Conservation (phyloP, 148 eudicot species). For the Silene latifolia region DNA sequence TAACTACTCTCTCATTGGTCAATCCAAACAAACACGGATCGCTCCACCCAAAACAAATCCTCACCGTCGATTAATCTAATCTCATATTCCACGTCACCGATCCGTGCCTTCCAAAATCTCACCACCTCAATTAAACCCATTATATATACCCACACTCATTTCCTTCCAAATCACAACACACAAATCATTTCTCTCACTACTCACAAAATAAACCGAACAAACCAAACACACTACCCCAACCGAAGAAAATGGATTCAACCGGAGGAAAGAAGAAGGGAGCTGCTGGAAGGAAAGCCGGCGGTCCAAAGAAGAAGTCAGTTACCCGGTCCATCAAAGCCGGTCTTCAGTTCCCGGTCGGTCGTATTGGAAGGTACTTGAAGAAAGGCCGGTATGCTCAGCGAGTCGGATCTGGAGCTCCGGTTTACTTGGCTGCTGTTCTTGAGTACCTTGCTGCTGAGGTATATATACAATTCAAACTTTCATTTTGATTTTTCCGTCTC, state of each 20-base stretch:
- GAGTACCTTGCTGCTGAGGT: slow-evolving; percentile 30
- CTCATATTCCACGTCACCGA: slow-evolving; percentile 6
- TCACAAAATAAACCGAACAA: neutral
- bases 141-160: neutral
- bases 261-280: slow-evolving; percentile 27
- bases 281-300: slow-evolving; percentile 27
- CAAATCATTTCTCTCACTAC: neutral
- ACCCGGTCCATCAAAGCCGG: slow-evolving; percentile 23
- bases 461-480: too few relatives aligned
- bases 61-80: neutral
- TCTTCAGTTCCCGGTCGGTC: slow-evolving; percentile 25
- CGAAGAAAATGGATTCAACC: slow-evolving; percentile 14
- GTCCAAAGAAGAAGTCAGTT: slow-evolving; percentile 30
- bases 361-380: slow-evolving; percentile 28
- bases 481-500: too few relatives aligned
- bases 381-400: slow-evolving; percentile 31
- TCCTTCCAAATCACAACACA: neutral
- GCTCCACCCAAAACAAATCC: neutral
- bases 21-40: neutral
- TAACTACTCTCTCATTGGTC: too few relatives aligned
- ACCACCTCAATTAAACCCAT: neutral
- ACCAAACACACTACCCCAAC: neutral
- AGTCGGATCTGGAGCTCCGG: slow-evolving; percentile 30
- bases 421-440: slow-evolving; percentile 30
- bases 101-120: neutral